phyloP scores from a whole-genome alignment of 192 early-diverging fungal genomes.

The Gigaspora rosea region DNA sequence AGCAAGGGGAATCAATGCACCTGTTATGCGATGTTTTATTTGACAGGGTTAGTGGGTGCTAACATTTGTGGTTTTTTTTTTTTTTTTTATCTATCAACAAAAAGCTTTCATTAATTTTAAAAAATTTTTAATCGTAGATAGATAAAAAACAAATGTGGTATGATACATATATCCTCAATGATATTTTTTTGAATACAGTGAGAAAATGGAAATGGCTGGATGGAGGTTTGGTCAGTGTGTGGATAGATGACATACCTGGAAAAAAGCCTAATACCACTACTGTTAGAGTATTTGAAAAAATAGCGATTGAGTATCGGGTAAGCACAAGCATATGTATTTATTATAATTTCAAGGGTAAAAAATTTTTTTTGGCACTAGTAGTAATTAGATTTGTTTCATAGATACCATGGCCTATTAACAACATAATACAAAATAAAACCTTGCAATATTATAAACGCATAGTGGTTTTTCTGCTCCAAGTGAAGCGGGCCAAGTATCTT shows the following conservation, averaged over 20 bases:
- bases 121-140: constrained; percentile 27
- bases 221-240: constrained; percentile 33
- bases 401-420: constrained; percentile 44
- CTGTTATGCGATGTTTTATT: constrained; percentile 40
- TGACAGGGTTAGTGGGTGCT: constrained; percentile 15
- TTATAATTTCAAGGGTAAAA: background rate
- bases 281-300: constrained; percentile 34
- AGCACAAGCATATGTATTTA: background rate
- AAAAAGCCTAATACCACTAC: constrained; percentile 25
- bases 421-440: constrained; percentile 34
- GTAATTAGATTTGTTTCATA: background rate
- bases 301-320: constrained; percentile 29
- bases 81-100: background rate
- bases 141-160: constrained; percentile 44
- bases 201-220: constrained; percentile 21
- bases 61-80: background rate
- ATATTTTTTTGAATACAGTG: constrained; percentile 33
- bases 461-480: constrained; percentile 35
- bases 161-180: constrained; percentile 39
- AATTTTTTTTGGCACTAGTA: background rate
- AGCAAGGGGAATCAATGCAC: constrained; percentile 45
- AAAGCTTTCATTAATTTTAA: background rate
- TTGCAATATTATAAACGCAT: constrained; percentile 38
- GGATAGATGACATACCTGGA: constrained; percentile 27
- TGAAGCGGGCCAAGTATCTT: constrained; percentile 43